Percentiles rank a stretch among this genome's conserved stretches.
Conservation (phyloP, 345 rosid species). For the Camelina hispida region DNA sequence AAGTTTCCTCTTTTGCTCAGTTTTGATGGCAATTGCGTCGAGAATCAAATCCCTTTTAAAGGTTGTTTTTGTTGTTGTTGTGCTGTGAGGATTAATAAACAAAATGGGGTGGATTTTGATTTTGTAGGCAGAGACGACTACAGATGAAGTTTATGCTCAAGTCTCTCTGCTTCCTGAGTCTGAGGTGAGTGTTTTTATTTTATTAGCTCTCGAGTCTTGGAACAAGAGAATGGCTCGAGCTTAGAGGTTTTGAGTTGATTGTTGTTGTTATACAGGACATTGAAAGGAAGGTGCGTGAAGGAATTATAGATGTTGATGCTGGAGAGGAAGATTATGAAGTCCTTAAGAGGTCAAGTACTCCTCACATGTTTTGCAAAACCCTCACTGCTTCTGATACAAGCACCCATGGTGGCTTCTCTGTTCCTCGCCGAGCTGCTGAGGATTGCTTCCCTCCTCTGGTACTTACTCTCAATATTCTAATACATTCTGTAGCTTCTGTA, state of each 20-base stretch:
- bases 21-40: neutral
- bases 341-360: constrained; percentile 65
- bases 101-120: constrained; percentile 7
- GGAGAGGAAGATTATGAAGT: constrained; percentile 75
- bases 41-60: neutral
- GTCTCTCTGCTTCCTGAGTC: constrained; percentile 80
- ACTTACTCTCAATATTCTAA: neutral
- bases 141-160: constrained; percentile 94
- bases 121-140: constrained; percentile 84
- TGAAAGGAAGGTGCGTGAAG: constrained; percentile 62
- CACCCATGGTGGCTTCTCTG: constrained; percentile 99
- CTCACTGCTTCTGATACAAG: constrained; percentile 99
- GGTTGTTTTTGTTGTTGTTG: constrained; percentile 1
- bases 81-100: constrained; percentile 23
- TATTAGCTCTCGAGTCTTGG: neutral
- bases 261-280: constrained; percentile 46
- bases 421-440: constrained; percentile 99
- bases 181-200: constrained; percentile 57
- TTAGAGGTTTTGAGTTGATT: constrained; percentile 4
- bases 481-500: neutral
- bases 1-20: constrained; percentile 2
- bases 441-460: constrained; percentile 99
- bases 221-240: neutral
- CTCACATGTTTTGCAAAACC: constrained; percentile 99
- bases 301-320: constrained; percentile 55